A percentile compares a stretch with the other conserved stretches of the same genome.
Conservation (phyloP, 345 rosid genomes). For the Populus pruinosa region DNA sequence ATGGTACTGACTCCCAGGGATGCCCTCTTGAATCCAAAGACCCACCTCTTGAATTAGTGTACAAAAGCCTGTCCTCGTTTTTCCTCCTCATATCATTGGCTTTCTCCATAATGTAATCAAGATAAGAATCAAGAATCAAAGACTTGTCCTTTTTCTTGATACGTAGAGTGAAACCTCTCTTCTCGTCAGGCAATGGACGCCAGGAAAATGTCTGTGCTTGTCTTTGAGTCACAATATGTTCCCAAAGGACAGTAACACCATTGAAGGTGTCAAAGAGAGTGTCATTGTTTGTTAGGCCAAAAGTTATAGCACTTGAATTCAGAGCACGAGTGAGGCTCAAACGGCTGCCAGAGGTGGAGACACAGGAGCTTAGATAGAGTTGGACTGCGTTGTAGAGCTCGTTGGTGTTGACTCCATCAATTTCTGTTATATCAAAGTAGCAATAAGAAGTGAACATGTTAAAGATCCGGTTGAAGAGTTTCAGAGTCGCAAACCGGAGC, state of each 20-base stretch:
- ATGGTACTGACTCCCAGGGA: constrained; percentile 97
- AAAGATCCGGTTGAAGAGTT: constrained; percentile 49
- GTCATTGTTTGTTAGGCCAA: constrained; percentile 81
- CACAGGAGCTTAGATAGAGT: constrained; percentile 77
- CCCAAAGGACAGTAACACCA: constrained; percentile 71
- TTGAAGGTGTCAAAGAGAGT: constrained; percentile 57
- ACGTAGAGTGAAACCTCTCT: constrained; percentile 78
- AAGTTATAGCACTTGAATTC: constrained; percentile 84
- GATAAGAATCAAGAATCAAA: constrained; percentile 53
- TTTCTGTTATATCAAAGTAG: constrained; percentile 91
- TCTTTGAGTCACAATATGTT: constrained; percentile 79
- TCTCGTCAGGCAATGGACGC: constrained; percentile 96
- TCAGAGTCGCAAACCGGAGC: constrained; percentile 67
- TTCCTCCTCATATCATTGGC: constrained; percentile 72
- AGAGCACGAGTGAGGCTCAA: constrained; percentile 79
- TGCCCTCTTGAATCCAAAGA: constrained; percentile 83
- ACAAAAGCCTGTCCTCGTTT: constrained; percentile 68
- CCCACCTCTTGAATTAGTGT: constrained; percentile 85
- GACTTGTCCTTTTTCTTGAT: constrained; percentile 65
- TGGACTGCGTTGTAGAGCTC: constrained; percentile 99
- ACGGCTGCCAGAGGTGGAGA: constrained; percentile 71
- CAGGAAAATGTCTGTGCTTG: constrained; percentile 76
- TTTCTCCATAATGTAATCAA: constrained; percentile 73
- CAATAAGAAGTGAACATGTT: constrained; percentile 59
- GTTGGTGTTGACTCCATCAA: constrained; percentile 97